Evolutionary conservation across 2,329 filamentous ascomycete genomes (phyloP), one percentile per base, ranked within the genome.

Genomic region (Ascomycota sp.): DNA sequence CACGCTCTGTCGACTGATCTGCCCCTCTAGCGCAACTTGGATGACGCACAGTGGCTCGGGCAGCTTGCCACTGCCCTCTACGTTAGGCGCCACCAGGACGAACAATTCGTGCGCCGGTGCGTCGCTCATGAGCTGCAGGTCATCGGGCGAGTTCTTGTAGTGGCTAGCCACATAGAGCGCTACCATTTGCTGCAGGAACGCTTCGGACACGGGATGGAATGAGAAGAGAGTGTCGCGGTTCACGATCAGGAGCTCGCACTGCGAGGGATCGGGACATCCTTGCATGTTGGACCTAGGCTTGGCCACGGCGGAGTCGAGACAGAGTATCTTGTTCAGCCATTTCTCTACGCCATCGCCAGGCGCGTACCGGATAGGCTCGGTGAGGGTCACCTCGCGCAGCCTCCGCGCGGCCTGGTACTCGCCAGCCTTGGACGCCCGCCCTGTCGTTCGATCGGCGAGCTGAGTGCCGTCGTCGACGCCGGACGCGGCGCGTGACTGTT

Each of bases 171-270:
- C 91, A 43, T 95, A 98, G 2, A 98, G 67, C 1, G 85, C 83
- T 55, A 98, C 86, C 82, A 98, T 94, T 43, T 93, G 83, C 50
- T 98, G 89, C 32, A 98, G 57, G 56, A 98, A 95, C 46, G 85
- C 89, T 51, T 98, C 89, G 3, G 89, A 91, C 13, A 95, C 82
- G 3, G 85, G 82, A 44, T 98, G 89, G 61, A 91, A 98, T 9
- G 86, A 95, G 58, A 98, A 98, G 10, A 98, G 68, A 7, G 86
- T 95, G 55, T 98, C 89, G 32, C 89, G 77, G 56, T 95, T 98
- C 43, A 98, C 83, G 42, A 83, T 75, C 33, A 95, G 67, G 32
- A 98, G 69, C 53, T 98, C 76, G 51, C 89, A 98, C 49, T 89
- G 71, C 7, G 75, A 76, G 1, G 86, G 89, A 50, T 94, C 83